phyloP scores from a whole-genome alignment of 2,329 filamentous ascomycete species.

The Phialocephala subalpina region DNA sequence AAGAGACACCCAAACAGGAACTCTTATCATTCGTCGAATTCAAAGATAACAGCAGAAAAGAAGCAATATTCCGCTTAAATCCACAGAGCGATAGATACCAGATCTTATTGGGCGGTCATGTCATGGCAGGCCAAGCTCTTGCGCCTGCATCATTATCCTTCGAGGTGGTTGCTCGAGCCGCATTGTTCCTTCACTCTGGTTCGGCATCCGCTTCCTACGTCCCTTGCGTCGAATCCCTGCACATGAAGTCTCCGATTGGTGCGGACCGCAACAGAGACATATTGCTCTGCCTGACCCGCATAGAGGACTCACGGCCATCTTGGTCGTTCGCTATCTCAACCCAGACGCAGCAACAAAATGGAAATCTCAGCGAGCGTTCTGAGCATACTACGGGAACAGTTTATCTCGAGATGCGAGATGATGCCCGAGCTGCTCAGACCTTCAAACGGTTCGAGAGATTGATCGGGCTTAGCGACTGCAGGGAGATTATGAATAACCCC shows the following conservation, averaged over 20 bases:
- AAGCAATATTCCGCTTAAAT: constrained; percentile 30
- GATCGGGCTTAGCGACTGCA: constrained; percentile 4
- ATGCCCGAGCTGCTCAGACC: not conserved
- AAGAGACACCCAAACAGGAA: not conserved
- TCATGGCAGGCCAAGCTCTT: constrained; percentile 26
- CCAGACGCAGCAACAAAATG: not conserved
- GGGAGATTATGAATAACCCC: constrained; percentile 6
- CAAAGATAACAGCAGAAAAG: constrained; percentile 19
- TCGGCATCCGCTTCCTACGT: not conserved
- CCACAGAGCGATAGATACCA: constrained; percentile 25
- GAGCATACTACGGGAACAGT: not conserved
- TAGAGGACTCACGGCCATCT: not conserved
- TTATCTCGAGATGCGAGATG: not conserved
- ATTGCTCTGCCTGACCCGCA: not conserved
- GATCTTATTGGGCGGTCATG: constrained; percentile 19
- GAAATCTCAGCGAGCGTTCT: not conserved
- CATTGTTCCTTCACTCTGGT: constrained; percentile 18
- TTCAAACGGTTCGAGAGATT: constrained; percentile 17
- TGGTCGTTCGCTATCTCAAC: not conserved
- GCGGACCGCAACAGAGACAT: not conserved
- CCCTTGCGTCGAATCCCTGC: not conserved
- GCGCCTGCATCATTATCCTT: constrained; percentile 30
- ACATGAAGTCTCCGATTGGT: not conserved
- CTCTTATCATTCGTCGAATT: constrained; percentile 26
- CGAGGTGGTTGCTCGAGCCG: constrained; percentile 24